Base-by-base conservation (phyloP, 1,284 basidiomycete genomes). In the Ganoderma lucidum region DNA sequence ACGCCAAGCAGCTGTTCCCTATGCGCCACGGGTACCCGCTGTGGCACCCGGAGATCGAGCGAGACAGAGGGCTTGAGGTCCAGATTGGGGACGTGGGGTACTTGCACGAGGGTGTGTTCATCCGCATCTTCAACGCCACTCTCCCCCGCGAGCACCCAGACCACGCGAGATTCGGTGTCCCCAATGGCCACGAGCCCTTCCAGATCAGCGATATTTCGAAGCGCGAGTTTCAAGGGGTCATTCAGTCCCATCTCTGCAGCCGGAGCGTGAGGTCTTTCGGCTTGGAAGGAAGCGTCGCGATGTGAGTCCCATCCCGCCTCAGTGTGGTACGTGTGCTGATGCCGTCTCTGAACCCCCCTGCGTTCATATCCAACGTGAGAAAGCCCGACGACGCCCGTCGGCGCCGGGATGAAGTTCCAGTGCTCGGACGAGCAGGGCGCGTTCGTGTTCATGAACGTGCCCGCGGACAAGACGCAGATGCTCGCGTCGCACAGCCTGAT, bases 51-150 rank as follows among this genome's bases (percentile, higher is more conserved):
- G 70, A 74, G 51, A 12, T 41, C 39, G 12, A 14, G 10, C 6
- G 12, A 23, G 23, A 23, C 12, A 9, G 23, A 23, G 23, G 64
- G 74, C 5, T 63, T 64, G 23, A 23, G 23, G 23, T 23, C 3
- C 41, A 66, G 14, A 75, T 80, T 48, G 79, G 79, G 8, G 79
- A 80, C 65, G 77, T 80, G 3, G 79, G 79, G 1, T 73, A 75
- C 23, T 30, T 78, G 23, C 32, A 69, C 69, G 70, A 74, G 37
- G 79, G 79, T 4, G 72, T 42, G 23, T 80, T 81, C 70, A 68
- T 69, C 41, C 77, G 75, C 14, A 62, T 80, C 10, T 80, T 81
- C 72, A 80, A 80, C 60, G 75, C 77, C 19, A 78, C 67, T 5
- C 62, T 71, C 28, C 35, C 4, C 4, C 35, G 8, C 35, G 35